These are phyloP conservation scores for Knoxdaviesia proteae DNA, from an alignment of 2,329 filamentous ascomycete species.

Conservation along the genomic window DNA sequence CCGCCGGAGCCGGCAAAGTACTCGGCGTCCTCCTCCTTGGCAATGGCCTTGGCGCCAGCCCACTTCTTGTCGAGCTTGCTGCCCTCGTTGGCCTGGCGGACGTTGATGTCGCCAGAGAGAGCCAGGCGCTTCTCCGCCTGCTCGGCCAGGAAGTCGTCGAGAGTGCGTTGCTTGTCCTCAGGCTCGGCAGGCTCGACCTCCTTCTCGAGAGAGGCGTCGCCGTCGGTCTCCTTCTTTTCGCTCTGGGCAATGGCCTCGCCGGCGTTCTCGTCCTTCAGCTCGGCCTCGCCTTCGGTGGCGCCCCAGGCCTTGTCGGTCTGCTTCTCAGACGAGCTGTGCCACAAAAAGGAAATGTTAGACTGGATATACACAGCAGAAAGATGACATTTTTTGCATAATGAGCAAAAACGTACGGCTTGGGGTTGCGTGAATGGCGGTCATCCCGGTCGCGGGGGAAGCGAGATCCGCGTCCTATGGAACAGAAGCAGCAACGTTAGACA, in stretches of 20 bases:
- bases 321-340: conserved; percentile 47
- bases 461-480: conserved; percentile 26
- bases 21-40: conserved; percentile 46
- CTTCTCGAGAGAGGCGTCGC: conserved; percentile 22
- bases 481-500: conserved; percentile 2
- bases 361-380: conserved; percentile 5
- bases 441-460: conserved; percentile 30
- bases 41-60: conserved; percentile 56
- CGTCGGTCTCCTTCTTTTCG: conserved; percentile 53
- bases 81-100: conserved; percentile 87
- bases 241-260: conserved; percentile 73
- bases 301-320: conserved; percentile 83
- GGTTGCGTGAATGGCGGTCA: conserved; percentile 28
- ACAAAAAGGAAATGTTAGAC: conserved; percentile 19
- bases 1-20: conserved; percentile 56
- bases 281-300: conserved; percentile 56
- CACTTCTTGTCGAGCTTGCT: conserved; percentile 80
- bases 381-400: background rate
- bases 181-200: conserved; percentile 34
- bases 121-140: conserved; percentile 53
- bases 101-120: conserved; percentile 41
- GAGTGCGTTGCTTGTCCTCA: conserved; percentile 79
- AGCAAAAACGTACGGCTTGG: background rate
- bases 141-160: conserved; percentile 66
- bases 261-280: conserved; percentile 79